phyloP scores from a whole-genome alignment of 2,329 filamentous ascomycete species.

The Hypoxylon sp. region DNA sequence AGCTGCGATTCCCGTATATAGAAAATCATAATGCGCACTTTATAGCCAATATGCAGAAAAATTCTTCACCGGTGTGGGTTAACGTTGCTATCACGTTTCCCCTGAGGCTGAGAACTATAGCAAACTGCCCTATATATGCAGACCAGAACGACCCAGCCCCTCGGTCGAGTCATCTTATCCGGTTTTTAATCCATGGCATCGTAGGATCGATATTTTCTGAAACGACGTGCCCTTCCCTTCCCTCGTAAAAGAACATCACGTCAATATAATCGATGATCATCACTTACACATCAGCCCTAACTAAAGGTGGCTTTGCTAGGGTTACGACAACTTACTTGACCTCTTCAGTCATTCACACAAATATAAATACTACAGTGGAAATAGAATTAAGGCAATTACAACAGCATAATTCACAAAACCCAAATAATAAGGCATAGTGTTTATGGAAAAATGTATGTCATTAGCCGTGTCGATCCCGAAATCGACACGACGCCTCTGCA shows the following conservation, averaged over 20 bases:
- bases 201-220: not conserved
- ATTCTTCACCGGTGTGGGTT: constrained; percentile 33
- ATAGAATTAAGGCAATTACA: not conserved
- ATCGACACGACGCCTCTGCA: constrained; percentile 33
- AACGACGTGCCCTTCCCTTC: not conserved
- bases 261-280: not conserved
- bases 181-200: not conserved
- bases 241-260: not conserved
- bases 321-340: not conserved
- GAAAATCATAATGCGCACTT: constrained; percentile 10
- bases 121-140: constrained; percentile 15
- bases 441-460: constrained; percentile 42
- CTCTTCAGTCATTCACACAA: not conserved
- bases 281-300: not conserved
- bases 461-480: constrained; percentile 35
- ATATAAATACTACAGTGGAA: not conserved
- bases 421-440: constrained; percentile 1
- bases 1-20: constrained; percentile 13
- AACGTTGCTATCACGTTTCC: constrained; percentile 16
- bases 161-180: constrained; percentile 7
- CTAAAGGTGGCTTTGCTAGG: not conserved
- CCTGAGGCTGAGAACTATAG: not conserved
- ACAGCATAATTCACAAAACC: not conserved
- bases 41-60: constrained; percentile 1
- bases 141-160: constrained; percentile 17